Percentiles rank a stretch among this genome's conserved stretches.
These are phyloP conservation scores for Suillus occidentalis DNA, from an alignment of 768 basidiomycete genomes.

Conservation along the genomic window DNA sequence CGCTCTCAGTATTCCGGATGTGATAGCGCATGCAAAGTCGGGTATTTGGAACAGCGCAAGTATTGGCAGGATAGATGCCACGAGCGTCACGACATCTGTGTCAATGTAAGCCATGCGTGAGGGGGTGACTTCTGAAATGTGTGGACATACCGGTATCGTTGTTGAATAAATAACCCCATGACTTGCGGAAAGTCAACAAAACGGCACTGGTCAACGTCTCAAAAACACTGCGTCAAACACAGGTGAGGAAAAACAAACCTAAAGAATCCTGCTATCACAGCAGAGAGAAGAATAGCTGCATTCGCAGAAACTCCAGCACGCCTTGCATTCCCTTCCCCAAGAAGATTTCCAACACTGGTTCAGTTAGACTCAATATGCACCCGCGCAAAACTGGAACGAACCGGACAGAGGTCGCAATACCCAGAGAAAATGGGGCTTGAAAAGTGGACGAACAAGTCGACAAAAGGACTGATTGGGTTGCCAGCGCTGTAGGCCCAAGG, in stretches of 20 bases:
- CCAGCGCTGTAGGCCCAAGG: slow-evolving; percentile 77
- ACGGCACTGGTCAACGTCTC: slow-evolving; percentile 37
- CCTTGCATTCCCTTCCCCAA: slow-evolving; percentile 74
- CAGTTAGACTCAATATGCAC: neutral
- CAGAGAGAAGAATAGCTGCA: slow-evolving; percentile 62
- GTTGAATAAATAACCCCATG: slow-evolving; percentile 81
- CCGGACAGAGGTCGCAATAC: slow-evolving; percentile 85
- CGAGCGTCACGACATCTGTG: slow-evolving; percentile 26
- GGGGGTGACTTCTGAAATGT: neutral
- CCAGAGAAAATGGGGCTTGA: slow-evolving; percentile 81
- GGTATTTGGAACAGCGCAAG: slow-evolving; percentile 81
- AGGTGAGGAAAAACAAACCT: slow-evolving; percentile 41
- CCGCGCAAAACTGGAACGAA: slow-evolving; percentile 28
- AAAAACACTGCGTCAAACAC: neutral
- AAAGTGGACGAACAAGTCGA: slow-evolving; percentile 73
- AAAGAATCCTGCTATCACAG: slow-evolving; percentile 58
- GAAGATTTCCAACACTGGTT: slow-evolving; percentile 78
- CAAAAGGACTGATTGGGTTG: slow-evolving; percentile 84
- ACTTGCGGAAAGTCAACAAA: slow-evolving; percentile 58
- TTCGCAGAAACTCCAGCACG: slow-evolving; percentile 72
- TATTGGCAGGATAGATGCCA: slow-evolving; percentile 71
- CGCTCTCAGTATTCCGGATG: slow-evolving; percentile 79
- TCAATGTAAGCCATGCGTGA: neutral
- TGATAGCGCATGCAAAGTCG: slow-evolving; percentile 71
- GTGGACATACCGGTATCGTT: slow-evolving; percentile 47